Base-by-base conservation (phyloP, 83 land plant species). In the Larix sibirica region DNA sequence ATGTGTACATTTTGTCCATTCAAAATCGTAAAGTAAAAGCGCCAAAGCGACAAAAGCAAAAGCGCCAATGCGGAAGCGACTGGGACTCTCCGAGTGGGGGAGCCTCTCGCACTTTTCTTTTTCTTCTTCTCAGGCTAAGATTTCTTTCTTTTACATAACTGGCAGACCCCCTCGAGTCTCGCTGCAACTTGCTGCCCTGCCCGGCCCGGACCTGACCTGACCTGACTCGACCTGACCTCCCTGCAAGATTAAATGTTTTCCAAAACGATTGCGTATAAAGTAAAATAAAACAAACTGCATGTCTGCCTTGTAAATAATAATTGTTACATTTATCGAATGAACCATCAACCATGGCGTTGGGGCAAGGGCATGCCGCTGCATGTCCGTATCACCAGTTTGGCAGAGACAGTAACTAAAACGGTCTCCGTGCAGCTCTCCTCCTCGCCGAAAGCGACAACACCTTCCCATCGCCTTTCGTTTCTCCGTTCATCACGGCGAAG, bases 351-450 rank as follows among this genome's bases (percentile, higher is more conserved):
- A 26, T 12, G 26, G 69, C 13, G 28, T 24, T 3, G 38, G 13
- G 13, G 14, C 16, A 16, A 66, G 28, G 18, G 17, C 6, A 14
- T 14, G 71, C 71, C 14, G 71, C 40, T 26, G 71, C 44, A 69
- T 36, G 38, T 69, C n/a, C 73, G 7, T 36, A 69, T 50, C 56
- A 10, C 13, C 56, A 10, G 56, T 50, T 50, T 50, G 56, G 13
- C 56, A 50, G 56, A 50, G 69, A 24, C 69, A 24, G 36, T 66
- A 14, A 66, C 69, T 63, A 69, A 69, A 69, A 69, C 73, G 73
- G 73, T 69, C 73, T 69, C 73, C 73, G 73, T 69, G 73, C 73
- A 69, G 33, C 44, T 33, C 73, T 69, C 73, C 73, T 69, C 42
- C 73, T 31, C 18, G n/a, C 42, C 20, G 73, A 69, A 24, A 33